phyloP scores from a whole-genome alignment of 225 moss, liverwort and hornwort genomes.

The Antitrichia curtipendula region DNA sequence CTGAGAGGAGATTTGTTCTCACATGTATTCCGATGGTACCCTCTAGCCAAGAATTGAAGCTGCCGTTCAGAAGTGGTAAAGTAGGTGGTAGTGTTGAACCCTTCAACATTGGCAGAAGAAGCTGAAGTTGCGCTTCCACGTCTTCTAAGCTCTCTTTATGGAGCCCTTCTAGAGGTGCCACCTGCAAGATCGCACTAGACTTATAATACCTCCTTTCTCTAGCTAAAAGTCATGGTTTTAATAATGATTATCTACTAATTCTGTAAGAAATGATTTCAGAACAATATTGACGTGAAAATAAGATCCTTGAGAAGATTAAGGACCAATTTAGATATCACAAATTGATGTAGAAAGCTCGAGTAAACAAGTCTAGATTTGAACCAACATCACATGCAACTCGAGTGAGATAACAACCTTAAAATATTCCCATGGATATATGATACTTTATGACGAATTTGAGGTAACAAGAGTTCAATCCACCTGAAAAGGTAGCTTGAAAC shows the following conservation, averaged over 20 bases:
- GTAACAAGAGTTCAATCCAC: background rate
- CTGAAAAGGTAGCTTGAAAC: background rate
- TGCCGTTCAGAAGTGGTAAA: slow-evolving; percentile 65
- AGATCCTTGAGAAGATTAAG: background rate
- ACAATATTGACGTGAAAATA: background rate
- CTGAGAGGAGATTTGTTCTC: background rate
- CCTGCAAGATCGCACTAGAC: slow-evolving; percentile 24
- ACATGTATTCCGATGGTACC: slow-evolving; percentile 47
- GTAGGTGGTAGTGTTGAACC: slow-evolving; percentile 39
- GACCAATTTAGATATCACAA: background rate
- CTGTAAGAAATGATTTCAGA: background rate
- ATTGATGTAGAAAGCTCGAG: background rate
- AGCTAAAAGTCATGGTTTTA: background rate
- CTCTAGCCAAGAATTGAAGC: slow-evolving; percentile 66
- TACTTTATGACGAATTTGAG: background rate
- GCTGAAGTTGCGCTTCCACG: slow-evolving; percentile 64
- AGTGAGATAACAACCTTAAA: background rate
- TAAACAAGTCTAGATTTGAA: background rate
- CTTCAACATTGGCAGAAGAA: slow-evolving; percentile 55
- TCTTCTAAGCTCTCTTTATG: slow-evolving; percentile 71
- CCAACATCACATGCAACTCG: background rate
- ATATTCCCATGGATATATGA: background rate
- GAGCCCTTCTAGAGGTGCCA: slow-evolving; percentile 73
- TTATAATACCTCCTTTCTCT: background rate
- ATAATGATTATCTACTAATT: background rate